Evolutionary conservation across 2,329 filamentous ascomycete species (phyloP).

Genomic region (Beauveria sp.): DNA sequence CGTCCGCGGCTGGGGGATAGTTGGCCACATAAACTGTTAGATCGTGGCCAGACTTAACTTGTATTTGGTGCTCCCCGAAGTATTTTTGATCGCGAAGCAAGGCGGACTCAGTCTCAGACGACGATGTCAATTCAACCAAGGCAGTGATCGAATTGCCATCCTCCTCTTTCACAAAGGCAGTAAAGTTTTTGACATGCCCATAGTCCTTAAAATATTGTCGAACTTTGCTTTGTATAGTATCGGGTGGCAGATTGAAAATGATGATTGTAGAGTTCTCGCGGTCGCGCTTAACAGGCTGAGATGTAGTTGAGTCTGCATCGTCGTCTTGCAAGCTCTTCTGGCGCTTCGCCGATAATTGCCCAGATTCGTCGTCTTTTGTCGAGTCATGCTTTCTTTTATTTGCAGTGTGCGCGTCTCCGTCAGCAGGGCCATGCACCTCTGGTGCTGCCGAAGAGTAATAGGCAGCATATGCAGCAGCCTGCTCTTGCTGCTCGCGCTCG

Average conservation of each 20-base stretch:
- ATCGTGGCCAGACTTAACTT: conserved; percentile 65
- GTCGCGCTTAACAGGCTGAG: conserved; percentile 59
- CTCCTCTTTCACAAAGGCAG: conserved; percentile 52
- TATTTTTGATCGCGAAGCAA: conserved; percentile 74
- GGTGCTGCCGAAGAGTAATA: conserved; percentile 23
- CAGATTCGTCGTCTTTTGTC: conserved; percentile 30
- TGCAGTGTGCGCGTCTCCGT: conserved; percentile 30
- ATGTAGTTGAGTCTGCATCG: conserved; percentile 15
- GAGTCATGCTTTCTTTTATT: conserved; percentile 70
- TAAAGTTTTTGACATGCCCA: conserved; percentile 73
- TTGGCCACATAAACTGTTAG: conserved; percentile 88
- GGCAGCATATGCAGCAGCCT: conserved; percentile 43
- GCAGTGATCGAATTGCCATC: conserved; percentile 61
- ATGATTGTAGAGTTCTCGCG: conserved; percentile 84
- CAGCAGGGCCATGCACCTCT: conserved; percentile 20
- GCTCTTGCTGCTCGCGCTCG: conserved; percentile 56
- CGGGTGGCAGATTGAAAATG: conserved; percentile 65
- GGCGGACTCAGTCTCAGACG: conserved; percentile 75
- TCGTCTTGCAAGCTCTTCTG: conserved; percentile 40
- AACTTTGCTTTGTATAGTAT: conserved; percentile 63
- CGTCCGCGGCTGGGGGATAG: conserved; percentile 71
- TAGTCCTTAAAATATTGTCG: conserved; percentile 89
- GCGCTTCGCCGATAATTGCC: conserved; percentile 58
- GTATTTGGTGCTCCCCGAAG: conserved; percentile 65
- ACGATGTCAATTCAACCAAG: conserved; percentile 75